Conservation (phyloP, 2,329 filamentous ascomycete genomes). For the Gaeumannomyces tritici region DNA sequence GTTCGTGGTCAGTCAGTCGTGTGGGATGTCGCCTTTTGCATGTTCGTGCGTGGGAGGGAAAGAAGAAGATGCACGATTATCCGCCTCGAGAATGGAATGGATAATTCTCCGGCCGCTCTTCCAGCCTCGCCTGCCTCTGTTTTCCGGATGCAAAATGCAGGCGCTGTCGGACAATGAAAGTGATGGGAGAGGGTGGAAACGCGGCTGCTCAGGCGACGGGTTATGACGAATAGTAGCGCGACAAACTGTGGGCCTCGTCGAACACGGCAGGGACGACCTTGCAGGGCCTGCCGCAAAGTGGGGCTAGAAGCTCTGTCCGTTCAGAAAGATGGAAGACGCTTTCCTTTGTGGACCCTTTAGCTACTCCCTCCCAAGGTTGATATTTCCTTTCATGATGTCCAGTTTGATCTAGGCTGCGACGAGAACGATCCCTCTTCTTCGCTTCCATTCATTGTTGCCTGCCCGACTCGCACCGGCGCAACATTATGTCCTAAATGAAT, state of each 20-base stretch:
- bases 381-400: no score
- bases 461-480: no score
- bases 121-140: background rate
- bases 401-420: no score
- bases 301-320: background rate
- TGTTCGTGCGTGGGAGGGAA: background rate
- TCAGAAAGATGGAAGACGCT: no score
- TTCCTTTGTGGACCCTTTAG: no score
- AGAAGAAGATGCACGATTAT: background rate
- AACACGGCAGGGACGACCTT: background rate
- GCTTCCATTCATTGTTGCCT: no score
- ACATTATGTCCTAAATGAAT: no score
- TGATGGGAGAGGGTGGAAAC: background rate
- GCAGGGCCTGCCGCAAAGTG: background rate
- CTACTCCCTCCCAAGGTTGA: no score
- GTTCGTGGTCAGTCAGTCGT: background rate
- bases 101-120: background rate
- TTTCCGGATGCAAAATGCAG: background rate
- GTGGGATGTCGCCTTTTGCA: background rate
- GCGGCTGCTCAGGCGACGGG: background rate
- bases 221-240: background rate
- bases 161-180: background rate
- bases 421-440: no score
- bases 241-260: background rate
- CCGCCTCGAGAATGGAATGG: background rate